These are phyloP conservation scores for Aspergillus sclerotiicarbonarius DNA, from an alignment of 495 filamentous ascomycete genomes.

Conservation along the genomic window DNA sequence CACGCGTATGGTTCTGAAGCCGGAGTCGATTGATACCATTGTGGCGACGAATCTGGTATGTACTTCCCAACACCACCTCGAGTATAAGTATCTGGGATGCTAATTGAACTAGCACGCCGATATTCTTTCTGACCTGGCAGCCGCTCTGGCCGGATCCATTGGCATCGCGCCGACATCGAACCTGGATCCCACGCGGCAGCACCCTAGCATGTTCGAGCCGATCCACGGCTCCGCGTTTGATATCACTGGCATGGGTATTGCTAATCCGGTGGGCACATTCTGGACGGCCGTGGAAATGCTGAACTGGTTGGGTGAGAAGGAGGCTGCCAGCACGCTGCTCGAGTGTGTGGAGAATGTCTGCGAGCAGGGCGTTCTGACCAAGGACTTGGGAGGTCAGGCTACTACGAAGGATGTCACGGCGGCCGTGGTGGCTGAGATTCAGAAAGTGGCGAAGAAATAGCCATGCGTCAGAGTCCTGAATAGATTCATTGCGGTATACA, in stretches of 20 bases:
- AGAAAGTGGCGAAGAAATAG: constrained; percentile 22
- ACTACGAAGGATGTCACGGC: constrained; percentile 59
- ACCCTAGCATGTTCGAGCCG: constrained; percentile 66
- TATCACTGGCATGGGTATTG: constrained; percentile 68
- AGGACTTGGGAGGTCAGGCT: constrained; percentile 56
- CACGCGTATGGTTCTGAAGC: constrained; percentile 54
- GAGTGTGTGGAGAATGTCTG: constrained; percentile 59
- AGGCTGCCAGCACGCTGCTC: constrained; percentile 55
- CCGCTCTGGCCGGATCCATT: constrained; percentile 54
- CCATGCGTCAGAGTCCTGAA: no score
- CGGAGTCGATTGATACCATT: constrained; percentile 53
- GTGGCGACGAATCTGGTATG: constrained; percentile 54
- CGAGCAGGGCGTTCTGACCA: constrained; percentile 57
- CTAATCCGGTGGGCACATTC: constrained; percentile 70
- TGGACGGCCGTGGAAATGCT: constrained; percentile 71
- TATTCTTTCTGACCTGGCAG: constrained; percentile 58
- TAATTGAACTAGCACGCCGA: constrained; percentile 47
- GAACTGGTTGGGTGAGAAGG: constrained; percentile 58
- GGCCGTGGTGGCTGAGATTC: constrained; percentile 60
- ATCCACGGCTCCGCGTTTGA: constrained; percentile 70
- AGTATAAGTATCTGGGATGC: not conserved
- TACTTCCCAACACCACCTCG: constrained; percentile 4
- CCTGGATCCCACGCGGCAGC: constrained; percentile 58
- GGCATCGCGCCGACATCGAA: constrained; percentile 62
- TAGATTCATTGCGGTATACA: no score